Percentiles rank a stretch among this genome's conserved stretches.
These are phyloP conservation scores for Betula pendula DNA, from an alignment of 306 rosid species.

Conservation along the genomic window DNA sequence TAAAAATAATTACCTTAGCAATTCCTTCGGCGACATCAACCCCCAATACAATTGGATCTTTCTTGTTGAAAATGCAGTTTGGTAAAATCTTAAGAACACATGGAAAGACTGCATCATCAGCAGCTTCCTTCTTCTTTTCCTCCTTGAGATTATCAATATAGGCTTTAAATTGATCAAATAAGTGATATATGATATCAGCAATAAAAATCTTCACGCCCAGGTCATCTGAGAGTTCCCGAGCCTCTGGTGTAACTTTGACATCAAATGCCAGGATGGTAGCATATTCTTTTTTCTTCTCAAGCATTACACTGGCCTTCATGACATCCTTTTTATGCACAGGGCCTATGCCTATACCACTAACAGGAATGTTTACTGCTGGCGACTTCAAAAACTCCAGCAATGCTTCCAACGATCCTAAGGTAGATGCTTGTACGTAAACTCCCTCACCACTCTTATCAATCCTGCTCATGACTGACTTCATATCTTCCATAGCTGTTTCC, in stretches of 20 bases:
- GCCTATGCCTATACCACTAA: conserved; percentile 89
- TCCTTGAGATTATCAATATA: conserved; percentile 86
- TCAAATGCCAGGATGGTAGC: conserved; percentile 94
- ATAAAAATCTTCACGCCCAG: conserved; percentile 78
- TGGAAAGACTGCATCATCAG: conserved; percentile 95
- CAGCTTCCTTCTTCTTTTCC: conserved; percentile 89
- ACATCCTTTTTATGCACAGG: conserved; percentile 97
- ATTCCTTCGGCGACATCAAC: conserved; percentile 92
- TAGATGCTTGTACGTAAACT: conserved; percentile 98
- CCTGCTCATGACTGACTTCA: conserved; percentile 80
- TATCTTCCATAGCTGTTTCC: conserved; percentile 79
- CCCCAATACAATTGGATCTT: conserved; percentile 97
- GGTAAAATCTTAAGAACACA: conserved; percentile 78
- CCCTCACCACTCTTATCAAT: conserved; percentile 93
- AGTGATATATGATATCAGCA: conserved; percentile 93
- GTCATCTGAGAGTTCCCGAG: conserved; percentile 85
- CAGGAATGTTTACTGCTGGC: conserved; percentile 88
- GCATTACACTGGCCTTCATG: conserved; percentile 98
- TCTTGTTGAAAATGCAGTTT: conserved; percentile 85
- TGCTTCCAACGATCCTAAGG: conserved; percentile 96
- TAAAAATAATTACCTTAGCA: conserved; percentile 58
- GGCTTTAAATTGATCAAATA: conserved; percentile 90
- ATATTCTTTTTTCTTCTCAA: conserved; percentile 83
- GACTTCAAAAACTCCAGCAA: conserved; percentile 88
- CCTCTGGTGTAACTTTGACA: conserved; percentile 94